These are phyloP conservation scores for Phialophora macrospora DNA, from an alignment of 2,329 filamentous ascomycete species.

Conservation along the genomic window DNA sequence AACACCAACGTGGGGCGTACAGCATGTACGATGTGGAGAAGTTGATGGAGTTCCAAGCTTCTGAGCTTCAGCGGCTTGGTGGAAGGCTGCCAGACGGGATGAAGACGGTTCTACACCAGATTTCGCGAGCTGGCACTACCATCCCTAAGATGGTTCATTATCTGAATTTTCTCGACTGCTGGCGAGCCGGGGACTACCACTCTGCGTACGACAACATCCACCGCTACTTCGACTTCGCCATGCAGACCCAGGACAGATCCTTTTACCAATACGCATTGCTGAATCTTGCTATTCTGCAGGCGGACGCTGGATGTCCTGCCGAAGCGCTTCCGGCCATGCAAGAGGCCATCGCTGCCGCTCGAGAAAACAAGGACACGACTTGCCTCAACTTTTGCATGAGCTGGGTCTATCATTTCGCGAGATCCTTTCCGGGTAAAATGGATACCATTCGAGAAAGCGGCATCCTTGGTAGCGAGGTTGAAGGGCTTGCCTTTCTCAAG, in stretches of 20 bases:
- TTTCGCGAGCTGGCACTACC: constrained; percentile 55
- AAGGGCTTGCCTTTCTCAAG: constrained; percentile 81
- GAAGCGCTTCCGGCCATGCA: constrained; percentile 94
- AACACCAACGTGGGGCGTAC: constrained; percentile 41
- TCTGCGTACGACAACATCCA: constrained; percentile 90
- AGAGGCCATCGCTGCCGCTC: constrained; percentile 90
- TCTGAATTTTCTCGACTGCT: constrained; percentile 81
- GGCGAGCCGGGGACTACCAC: constrained; percentile 87
- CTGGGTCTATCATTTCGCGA: constrained; percentile 95
- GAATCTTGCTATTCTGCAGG: constrained; percentile 89
- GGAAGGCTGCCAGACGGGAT: constrained; percentile 77
- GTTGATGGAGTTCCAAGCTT: constrained; percentile 84
- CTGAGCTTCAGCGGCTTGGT: constrained; percentile 83
- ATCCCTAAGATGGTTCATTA: constrained; percentile 37
- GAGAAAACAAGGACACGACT: constrained; percentile 88
- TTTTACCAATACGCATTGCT: constrained; percentile 95
- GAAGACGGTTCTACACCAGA: constrained; percentile 69
- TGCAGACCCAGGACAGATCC: constrained; percentile 78
- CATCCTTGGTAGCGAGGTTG: constrained; percentile 76
- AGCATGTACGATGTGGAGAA: constrained; percentile 81
- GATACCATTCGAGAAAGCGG: constrained; percentile 71
- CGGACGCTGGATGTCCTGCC: constrained; percentile 88
- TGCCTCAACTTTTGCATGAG: constrained; percentile 95
- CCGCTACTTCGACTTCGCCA: constrained; percentile 95
- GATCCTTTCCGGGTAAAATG: constrained; percentile 77